Base-by-base conservation (phyloP, 31 red algal genomes). In the Endocladia muricata region DNA sequence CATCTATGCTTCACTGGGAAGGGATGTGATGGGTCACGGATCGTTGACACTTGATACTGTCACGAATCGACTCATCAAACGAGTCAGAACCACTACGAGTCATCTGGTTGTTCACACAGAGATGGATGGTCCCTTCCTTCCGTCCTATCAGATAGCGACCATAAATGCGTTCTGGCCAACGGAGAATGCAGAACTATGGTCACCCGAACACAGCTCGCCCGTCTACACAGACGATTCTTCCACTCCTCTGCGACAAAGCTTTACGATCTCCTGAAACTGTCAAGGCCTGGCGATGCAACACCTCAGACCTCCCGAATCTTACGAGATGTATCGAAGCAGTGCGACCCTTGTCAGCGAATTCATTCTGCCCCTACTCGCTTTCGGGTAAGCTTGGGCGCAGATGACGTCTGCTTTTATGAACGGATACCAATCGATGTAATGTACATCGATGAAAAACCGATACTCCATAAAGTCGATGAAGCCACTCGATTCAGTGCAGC, bases 331-430 rank as follows among this genome's bases (percentile, higher is more conserved):
- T 51, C 1, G 34, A 47, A 0, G 49, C 11, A 6, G 0, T 76
- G 49, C 52, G 49, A 48, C 52, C 6, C 72, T 5, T 76, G 72
- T 9, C 72, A 76, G 23, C 72, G 72, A 17, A 59, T 76, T 0
- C 19, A 61, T 4, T 0, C 32, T 0, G 72, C 26, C 5, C 72
- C 52, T 11, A 36, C 25, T 36, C 0, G 72, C 5, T 76, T 76
- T 61, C 28, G 0, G 9, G 68, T 73, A 8, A 11, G 31, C 25
- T 60, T 76, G 0, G 72, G 48, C 22, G 41, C 51, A 57, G 72
- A 60, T 4, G 23, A 59, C 4, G 52, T 72, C 31, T 8, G 37
- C 0, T 72, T 72, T 42, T 49, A 72, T 47, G 68, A 48, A 0
- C 36, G 0, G 37, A 0, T 72, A 4, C 0, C 51, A 9, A 4